Conservation (phyloP, 23 red algal genomes). For the Agarophyton chilense region DNA sequence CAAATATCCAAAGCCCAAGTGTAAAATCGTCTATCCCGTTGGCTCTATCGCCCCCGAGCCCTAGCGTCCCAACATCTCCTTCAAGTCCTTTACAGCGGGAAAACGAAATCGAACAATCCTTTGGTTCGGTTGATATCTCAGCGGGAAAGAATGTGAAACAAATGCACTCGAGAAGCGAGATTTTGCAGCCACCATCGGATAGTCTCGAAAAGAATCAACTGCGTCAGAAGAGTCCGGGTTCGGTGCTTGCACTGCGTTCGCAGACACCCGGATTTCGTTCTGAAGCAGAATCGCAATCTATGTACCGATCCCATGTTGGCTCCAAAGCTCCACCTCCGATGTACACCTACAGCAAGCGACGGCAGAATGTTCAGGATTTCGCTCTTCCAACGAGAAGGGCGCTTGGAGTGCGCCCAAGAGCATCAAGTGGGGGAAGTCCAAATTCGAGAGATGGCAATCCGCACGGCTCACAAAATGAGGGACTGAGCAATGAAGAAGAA, state of each 20-base stretch:
- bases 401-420: constrained; percentile 18
- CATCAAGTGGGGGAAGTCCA: constrained; percentile 4
- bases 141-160: background rate
- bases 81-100: background rate
- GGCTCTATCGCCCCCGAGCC: background rate
- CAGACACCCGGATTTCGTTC: background rate
- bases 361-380: background rate
- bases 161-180: background rate
- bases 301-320: background rate
- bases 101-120: background rate
- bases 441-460: background rate
- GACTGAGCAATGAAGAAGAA: constrained; percentile 16
- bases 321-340: background rate
- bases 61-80: background rate
- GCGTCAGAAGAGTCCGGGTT: background rate
- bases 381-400: constrained; percentile 14
- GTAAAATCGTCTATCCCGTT: background rate
- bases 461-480: background rate
- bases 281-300: background rate
- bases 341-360: constrained; percentile 25
- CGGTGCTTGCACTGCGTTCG: background rate
- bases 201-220: background rate
- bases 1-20: background rate
- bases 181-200: background rate
- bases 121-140: background rate